Conservation (phyloP, 495 filamentous ascomycete genomes). For the Penicillium verhagenii region DNA sequence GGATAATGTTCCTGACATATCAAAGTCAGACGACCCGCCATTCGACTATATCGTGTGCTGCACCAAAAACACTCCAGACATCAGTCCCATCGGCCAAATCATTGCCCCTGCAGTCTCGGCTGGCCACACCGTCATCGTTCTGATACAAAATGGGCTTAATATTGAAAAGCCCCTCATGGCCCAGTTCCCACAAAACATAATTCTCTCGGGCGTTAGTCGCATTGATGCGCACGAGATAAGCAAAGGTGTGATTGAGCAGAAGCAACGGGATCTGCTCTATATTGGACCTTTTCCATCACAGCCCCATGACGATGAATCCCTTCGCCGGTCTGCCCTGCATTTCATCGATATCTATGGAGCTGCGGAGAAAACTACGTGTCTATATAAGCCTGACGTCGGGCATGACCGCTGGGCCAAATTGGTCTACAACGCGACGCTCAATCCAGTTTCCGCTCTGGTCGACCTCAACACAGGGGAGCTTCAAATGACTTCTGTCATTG, state of each 20-base stretch:
- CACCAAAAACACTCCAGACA: slow-evolving; percentile 39
- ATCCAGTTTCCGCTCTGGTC: slow-evolving; percentile 16
- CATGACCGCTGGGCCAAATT: slow-evolving; percentile 4
- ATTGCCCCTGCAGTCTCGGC: slow-evolving; percentile 72
- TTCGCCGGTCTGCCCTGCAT: neutral
- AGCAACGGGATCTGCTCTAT: slow-evolving; percentile 13
- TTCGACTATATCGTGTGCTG: slow-evolving; percentile 52
- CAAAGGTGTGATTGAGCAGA: slow-evolving; percentile 12
- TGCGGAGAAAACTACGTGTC: neutral
- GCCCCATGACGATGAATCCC: neutral
- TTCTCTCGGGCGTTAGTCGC: slow-evolving; percentile 11
- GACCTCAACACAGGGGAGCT: slow-evolving; percentile 13
- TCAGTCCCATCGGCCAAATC: slow-evolving; percentile 53
- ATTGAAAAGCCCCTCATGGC: slow-evolving; percentile 48
- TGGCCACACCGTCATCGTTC: slow-evolving; percentile 45
- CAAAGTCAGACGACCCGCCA: neutral
- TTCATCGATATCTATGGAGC: neutral
- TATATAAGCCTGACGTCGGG: neutral
- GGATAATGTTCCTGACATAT: slow-evolving; percentile 3
- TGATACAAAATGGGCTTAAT: slow-evolving; percentile 57
- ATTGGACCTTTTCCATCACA: slow-evolving; percentile 8
- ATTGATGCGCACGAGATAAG: slow-evolving; percentile 14
- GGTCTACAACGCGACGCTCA: slow-evolving; percentile 17
- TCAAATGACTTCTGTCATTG: neutral
- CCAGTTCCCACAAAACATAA: slow-evolving; percentile 41